Conservation (phyloP, 495 filamentous ascomycete genomes). For the Staphylotrichum longicolle region DNA sequence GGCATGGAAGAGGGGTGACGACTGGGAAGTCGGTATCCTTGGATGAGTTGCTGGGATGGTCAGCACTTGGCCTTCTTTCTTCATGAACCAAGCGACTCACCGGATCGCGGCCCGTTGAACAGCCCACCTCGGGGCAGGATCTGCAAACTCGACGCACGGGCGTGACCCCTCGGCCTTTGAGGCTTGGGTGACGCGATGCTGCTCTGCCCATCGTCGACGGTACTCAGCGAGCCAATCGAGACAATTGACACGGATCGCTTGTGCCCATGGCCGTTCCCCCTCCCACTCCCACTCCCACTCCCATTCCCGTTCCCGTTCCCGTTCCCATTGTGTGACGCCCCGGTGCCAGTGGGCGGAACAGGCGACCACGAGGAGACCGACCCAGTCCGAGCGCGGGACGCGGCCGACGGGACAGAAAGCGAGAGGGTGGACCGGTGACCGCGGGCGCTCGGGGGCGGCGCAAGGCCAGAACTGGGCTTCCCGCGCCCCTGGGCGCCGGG, state of each 20-base stretch:
- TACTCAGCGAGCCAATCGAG: conserved; percentile 70
- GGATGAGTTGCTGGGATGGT: conserved; percentile 40
- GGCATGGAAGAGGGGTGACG: conserved; percentile 48
- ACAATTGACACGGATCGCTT: conserved; percentile 90
- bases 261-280: conserved; percentile 43
- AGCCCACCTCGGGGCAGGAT: conserved; percentile 57
- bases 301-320: conserved; percentile 7
- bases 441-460: conserved; percentile 40
- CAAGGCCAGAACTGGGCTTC: conserved; percentile 34
- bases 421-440: conserved; percentile 60
- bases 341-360: conserved; percentile 26
- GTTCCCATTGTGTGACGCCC: background rate
- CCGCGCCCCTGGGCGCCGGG: conserved; percentile 17
- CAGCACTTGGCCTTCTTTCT: conserved; percentile 6
- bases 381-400: conserved; percentile 38
- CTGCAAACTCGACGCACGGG: conserved; percentile 80
- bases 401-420: conserved; percentile 51
- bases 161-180: conserved; percentile 66
- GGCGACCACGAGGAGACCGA: conserved; percentile 32
- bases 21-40: conserved; percentile 37
- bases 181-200: conserved; percentile 29
- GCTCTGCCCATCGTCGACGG: conserved; percentile 26
- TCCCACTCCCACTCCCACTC: conserved; percentile 1
- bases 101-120: conserved; percentile 35
- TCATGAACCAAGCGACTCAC: conserved; percentile 20